phyloP scores from a whole-genome alignment of 139 green algal genomes.

The Asterochloris erici region DNA sequence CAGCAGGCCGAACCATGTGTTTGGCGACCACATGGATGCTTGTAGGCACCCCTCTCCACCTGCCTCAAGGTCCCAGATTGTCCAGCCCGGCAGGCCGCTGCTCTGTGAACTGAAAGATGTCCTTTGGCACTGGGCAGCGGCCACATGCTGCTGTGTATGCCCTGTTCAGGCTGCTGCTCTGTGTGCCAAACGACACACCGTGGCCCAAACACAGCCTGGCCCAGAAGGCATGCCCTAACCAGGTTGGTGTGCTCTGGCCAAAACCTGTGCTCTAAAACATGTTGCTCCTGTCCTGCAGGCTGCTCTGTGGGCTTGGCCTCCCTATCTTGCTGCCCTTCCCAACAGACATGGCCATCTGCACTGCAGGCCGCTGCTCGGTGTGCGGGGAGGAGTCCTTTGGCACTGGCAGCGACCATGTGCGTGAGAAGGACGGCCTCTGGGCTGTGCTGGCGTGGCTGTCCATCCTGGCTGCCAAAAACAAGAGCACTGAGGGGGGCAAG shows the following conservation, averaged over 20 bases:
- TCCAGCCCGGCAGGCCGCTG: not conserved
- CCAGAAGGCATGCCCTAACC: too few relatives aligned
- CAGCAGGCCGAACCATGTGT: too few relatives aligned
- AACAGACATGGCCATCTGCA: not conserved
- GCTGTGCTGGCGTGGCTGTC: slow-evolving; percentile 92
- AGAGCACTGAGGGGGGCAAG: slow-evolving; percentile 65
- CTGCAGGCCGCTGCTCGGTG: slow-evolving; percentile 80
- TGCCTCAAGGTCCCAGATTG: too few relatives aligned
- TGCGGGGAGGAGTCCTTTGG: slow-evolving; percentile 98
- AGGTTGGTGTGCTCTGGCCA: too few relatives aligned
- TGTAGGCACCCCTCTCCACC: too few relatives aligned
- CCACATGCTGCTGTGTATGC: not conserved
- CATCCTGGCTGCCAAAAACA: slow-evolving; percentile 94
- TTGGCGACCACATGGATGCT: too few relatives aligned
- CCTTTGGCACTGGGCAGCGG: not conserved
- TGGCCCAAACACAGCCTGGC: too few relatives aligned
- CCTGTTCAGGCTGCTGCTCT: not conserved
- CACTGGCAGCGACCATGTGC: slow-evolving; percentile 92
- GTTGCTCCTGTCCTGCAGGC: too few relatives aligned
- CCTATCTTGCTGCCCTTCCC: too few relatives aligned
- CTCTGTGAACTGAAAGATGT: not conserved
- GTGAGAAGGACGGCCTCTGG: slow-evolving; percentile 99
- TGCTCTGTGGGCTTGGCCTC: too few relatives aligned
- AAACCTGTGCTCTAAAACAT: too few relatives aligned
- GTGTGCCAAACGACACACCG: too few relatives aligned